Evolutionary conservation across 768 basidiomycete genomes (phyloP).

Genomic region (Boletellus emodensis): DNA sequence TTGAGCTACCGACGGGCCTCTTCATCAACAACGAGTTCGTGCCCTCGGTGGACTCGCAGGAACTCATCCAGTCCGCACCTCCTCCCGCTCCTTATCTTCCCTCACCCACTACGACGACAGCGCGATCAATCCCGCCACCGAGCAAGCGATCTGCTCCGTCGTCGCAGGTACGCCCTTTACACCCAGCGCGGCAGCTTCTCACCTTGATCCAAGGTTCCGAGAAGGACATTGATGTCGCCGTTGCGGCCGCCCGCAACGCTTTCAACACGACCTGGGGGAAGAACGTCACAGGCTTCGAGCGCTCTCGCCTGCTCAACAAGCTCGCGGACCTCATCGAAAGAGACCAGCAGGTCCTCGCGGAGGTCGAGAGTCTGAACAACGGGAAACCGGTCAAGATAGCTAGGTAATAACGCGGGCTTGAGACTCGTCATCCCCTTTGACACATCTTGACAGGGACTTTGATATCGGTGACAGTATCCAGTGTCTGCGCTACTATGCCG

Average conservation of each 20-base stretch:
- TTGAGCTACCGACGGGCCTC: constrained; percentile 73
- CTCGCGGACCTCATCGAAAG: constrained; percentile 89
- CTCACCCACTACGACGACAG: constrained; percentile 35
- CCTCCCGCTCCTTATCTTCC: constrained; percentile 4
- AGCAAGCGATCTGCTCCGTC: constrained; percentile 66
- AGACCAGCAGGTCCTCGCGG: constrained; percentile 76
- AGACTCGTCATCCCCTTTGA: constrained; percentile 1
- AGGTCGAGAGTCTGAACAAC: constrained; percentile 84
- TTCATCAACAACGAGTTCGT: constrained; percentile 93
- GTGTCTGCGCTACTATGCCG: constrained; percentile 88
- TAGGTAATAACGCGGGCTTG: constrained; percentile 39
- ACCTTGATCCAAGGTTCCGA: constrained; percentile 44
- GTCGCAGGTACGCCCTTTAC: constrained; percentile 45
- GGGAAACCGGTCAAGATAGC: constrained; percentile 79
- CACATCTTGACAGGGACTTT: constrained; percentile 50
- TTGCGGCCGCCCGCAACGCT: constrained; percentile 76
- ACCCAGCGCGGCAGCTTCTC: neutral
- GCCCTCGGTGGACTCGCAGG: constrained; percentile 63
- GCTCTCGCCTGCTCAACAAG: constrained; percentile 77
- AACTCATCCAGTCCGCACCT: constrained; percentile 55
- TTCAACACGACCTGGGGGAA: constrained; percentile 88
- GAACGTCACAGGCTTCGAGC: constrained; percentile 78
- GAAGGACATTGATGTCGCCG: constrained; percentile 80
- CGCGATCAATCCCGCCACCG: constrained; percentile 79
- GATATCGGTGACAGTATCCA: constrained; percentile 77